Evolutionary conservation across 2,329 filamentous ascomycete genomes (phyloP).

Genomic region (Byssoonygena ceratinophila): DNA sequence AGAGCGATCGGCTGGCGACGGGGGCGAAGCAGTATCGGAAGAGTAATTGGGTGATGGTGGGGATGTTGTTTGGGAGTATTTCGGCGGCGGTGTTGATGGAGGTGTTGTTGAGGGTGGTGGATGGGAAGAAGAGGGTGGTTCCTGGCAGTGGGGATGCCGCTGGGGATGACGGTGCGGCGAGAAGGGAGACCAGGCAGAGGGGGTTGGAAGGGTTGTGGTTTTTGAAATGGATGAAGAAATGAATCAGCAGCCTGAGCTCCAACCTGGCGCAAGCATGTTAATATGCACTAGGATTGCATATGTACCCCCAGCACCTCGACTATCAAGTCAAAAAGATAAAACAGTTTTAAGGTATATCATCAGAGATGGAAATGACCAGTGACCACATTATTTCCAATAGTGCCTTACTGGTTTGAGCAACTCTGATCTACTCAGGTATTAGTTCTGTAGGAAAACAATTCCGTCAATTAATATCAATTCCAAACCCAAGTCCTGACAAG

Average conservation of each 20-base stretch:
- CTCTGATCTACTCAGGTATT: no score
- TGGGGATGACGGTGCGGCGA: slow-evolving; percentile 24
- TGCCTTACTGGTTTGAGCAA: no score
- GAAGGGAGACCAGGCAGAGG: slow-evolving; percentile 28
- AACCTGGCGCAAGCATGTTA: no score
- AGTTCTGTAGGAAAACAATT: no score
- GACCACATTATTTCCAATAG: no score
- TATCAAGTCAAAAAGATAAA: no score
- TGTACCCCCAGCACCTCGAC: no score
- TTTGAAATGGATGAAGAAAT: slow-evolving; percentile 13
- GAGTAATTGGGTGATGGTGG: slow-evolving; percentile 82
- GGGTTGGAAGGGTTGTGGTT: slow-evolving; percentile 29
- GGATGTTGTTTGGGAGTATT: slow-evolving; percentile 70
- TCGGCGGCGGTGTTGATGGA: slow-evolving; percentile 54
- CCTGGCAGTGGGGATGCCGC: background rate
- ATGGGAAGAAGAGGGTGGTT: slow-evolving; percentile 17
- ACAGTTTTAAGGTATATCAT: background rate
- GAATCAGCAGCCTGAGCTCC: background rate
- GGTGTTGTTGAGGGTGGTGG: slow-evolving; percentile 45
- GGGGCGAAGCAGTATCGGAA: slow-evolving; percentile 64
- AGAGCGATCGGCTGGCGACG: slow-evolving; percentile 53
- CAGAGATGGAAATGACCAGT: no score
- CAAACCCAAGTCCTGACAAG: background rate
- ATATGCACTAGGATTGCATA: no score
- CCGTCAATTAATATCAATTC: background rate